Conservation (phyloP, 306 rosid species). For the Rosa rugosa region DNA sequence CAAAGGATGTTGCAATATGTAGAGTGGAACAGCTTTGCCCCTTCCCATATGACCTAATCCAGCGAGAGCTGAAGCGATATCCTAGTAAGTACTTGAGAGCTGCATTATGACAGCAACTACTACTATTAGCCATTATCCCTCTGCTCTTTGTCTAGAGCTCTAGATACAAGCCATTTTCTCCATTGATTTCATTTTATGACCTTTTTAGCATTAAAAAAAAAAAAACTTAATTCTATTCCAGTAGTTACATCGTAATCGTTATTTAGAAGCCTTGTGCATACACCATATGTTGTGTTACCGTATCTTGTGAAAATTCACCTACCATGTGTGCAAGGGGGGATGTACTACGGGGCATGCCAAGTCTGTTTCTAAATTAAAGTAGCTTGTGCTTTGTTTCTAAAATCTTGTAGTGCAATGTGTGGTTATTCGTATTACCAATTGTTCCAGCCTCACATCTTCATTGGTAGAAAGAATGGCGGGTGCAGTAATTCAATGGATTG, state of each 20-base stretch:
- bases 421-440: neutral
- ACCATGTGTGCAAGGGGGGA: neutral
- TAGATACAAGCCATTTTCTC: neutral
- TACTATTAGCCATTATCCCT: neutral
- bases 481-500: neutral
- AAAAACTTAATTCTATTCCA: neutral
- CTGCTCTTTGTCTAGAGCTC: neutral
- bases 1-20: conserved; percentile 85
- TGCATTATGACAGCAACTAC: neutral
- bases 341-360: neutral
- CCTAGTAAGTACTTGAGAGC: conserved; percentile 61
- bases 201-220: neutral
- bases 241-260: neutral
- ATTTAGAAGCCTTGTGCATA: neutral
- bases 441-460: neutral
- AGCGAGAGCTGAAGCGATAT: conserved; percentile 89
- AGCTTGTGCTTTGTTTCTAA: neutral
- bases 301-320: too few relatives aligned
- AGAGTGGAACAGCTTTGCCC: conserved; percentile 98
- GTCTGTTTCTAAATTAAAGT: neutral
- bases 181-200: neutral
- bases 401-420: neutral
- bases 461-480: neutral
- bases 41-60: conserved; percentile 92
- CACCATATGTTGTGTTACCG: too few relatives aligned